phyloP scores from a whole-genome alignment of 768 basidiomycete genomes.

The Hysterangium stoloniferum region DNA sequence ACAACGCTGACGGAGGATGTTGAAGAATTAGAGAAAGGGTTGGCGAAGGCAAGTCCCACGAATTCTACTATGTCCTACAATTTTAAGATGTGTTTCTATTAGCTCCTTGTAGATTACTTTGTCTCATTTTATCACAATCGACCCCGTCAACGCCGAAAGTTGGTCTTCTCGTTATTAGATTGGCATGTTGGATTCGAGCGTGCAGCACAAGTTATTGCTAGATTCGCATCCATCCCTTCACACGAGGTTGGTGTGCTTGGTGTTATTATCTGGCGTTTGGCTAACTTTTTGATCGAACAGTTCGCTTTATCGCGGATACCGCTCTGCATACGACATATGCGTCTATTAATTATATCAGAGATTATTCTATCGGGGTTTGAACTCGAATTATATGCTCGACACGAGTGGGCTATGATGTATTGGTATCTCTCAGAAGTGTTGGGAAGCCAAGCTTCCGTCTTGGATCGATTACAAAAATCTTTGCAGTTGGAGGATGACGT shows the following conservation, averaged over 20 bases:
- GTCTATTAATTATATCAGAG: conserved; percentile 54
- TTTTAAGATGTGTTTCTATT: not conserved
- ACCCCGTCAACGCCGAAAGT: conserved; percentile 53
- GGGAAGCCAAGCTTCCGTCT: conserved; percentile 34
- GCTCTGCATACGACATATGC: conserved; percentile 45
- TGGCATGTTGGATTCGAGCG: conserved; percentile 41
- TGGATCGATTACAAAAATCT: conserved; percentile 4
- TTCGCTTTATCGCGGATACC: conserved; percentile 33
- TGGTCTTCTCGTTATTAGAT: conserved; percentile 53
- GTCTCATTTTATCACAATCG: conserved; percentile 63
- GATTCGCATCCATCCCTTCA: not conserved
- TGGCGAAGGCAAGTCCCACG: conserved; percentile 4
- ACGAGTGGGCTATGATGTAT: conserved; percentile 69
- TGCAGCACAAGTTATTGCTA: not conserved
- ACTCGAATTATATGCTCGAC: conserved; percentile 58
- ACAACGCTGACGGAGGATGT: not conserved
- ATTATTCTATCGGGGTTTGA: conserved; percentile 72
- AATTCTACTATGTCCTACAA: not conserved
- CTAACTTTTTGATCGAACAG: not conserved
- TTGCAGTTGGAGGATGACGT: not conserved
- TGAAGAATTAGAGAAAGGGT: conserved; percentile 12
- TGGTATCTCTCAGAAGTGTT: conserved; percentile 60
- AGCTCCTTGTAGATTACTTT: conserved; percentile 55
- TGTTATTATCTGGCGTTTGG: not conserved
- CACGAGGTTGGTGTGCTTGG: conserved; percentile 18